Conservation (phyloP, 2,329 filamentous ascomycete genomes). For the Penicillium sp. region DNA sequence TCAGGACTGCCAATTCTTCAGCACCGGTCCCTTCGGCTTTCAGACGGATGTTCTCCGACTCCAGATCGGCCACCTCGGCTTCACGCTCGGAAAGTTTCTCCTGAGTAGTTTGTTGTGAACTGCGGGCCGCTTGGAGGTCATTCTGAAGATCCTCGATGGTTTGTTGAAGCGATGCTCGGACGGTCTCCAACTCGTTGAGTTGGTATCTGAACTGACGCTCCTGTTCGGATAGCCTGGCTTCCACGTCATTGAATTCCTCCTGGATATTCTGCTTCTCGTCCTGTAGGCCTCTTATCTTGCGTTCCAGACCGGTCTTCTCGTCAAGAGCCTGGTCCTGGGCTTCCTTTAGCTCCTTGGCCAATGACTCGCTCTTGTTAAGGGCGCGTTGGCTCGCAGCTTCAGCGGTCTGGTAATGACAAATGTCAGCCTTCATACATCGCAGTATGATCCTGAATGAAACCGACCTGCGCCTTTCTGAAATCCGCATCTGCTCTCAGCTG, state of each 20-base stretch:
- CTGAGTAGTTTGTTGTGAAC: conserved; percentile 59
- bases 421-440: background rate
- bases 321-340: conserved; percentile 52
- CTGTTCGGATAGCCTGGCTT: conserved; percentile 66
- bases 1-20: conserved; percentile 79
- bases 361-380: conserved; percentile 51
- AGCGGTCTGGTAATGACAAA: conserved; percentile 38
- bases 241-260: conserved; percentile 78
- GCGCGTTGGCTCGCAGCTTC: conserved; percentile 51
- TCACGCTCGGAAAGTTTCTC: conserved; percentile 66
- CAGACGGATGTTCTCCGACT: conserved; percentile 75
- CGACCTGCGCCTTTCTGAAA: conserved; percentile 61
- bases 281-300: conserved; percentile 52
- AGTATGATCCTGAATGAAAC: conserved; percentile 1
- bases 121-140: conserved; percentile 53
- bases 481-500: conserved; percentile 80
- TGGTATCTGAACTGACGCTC: conserved; percentile 61
- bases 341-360: conserved; percentile 54
- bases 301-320: conserved; percentile 54
- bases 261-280: conserved; percentile 69
- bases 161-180: conserved; percentile 55
- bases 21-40: conserved; percentile 84
- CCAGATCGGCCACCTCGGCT: conserved; percentile 65
- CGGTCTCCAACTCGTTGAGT: conserved; percentile 57
- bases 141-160: conserved; percentile 49